Evolutionary conservation across 257 asterid species (phyloP).

Genomic region (Capsicum pubescens): DNA sequence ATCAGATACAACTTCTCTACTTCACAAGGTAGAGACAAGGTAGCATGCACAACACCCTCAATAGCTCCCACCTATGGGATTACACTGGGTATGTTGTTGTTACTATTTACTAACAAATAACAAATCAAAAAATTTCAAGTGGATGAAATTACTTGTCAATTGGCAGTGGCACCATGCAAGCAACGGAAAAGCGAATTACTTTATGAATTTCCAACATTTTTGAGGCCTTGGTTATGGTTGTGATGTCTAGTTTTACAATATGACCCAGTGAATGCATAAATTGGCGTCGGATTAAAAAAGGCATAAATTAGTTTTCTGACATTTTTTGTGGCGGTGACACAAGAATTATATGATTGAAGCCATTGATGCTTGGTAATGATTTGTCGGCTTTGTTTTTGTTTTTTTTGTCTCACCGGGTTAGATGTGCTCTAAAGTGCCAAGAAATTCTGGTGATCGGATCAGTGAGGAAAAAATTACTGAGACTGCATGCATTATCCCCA

Average conservation of each 20-base stretch:
- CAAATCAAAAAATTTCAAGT: background rate
- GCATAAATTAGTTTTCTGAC: background rate
- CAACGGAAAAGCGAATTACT: background rate
- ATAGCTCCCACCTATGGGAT: background rate
- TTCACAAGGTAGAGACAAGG: background rate
- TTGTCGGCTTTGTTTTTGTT: background rate
- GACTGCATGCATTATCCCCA: background rate
- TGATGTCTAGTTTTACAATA: conserved; percentile 1
- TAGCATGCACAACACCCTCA: background rate
- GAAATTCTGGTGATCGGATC: background rate
- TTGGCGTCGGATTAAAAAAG: background rate
- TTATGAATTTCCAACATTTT: background rate
- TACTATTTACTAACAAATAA: background rate
- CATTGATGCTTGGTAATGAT: background rate
- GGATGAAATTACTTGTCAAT: conserved; percentile 6
- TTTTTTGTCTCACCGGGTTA: background rate
- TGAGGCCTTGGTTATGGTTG: background rate
- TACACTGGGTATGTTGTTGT: background rate
- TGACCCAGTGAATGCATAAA: background rate
- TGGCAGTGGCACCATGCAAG: background rate
- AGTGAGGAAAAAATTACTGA: background rate
- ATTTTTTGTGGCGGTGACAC: background rate
- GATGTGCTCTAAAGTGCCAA: background rate
- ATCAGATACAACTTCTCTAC: background rate
- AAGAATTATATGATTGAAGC: background rate